These are phyloP conservation scores for Trichopus zeylanicus DNA, from an alignment of 116 monocot species.

Conservation along the genomic window DNA sequence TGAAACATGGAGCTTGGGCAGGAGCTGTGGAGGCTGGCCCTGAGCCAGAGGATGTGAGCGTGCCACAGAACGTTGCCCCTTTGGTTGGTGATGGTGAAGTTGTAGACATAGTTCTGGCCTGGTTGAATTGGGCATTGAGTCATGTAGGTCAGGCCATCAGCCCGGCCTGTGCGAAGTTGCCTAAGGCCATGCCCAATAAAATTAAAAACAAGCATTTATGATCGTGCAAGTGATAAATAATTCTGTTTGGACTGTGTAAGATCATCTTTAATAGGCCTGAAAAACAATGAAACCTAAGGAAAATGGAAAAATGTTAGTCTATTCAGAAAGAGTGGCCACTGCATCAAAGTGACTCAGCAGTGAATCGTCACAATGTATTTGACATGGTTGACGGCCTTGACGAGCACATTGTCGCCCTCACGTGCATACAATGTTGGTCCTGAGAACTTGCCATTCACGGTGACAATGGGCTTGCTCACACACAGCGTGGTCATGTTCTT, in stretches of 20 bases:
- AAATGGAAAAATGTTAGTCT: too few relatives aligned
- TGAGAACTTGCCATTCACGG: slow-evolving; percentile 43
- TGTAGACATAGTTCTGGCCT: slow-evolving; percentile 34
- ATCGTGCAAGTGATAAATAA: too few relatives aligned
- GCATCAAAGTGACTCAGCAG: too few relatives aligned
- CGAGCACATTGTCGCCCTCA: slow-evolving; percentile 45
- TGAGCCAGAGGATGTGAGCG: slow-evolving; percentile 48
- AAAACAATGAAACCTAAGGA: too few relatives aligned
- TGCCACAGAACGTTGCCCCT: slow-evolving; percentile 46
- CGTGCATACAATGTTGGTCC: slow-evolving; percentile 42
- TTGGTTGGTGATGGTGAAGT: slow-evolving; percentile 41
- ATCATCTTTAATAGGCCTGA: too few relatives aligned
- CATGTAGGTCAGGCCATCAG: slow-evolving; percentile 49
- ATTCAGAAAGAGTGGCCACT: too few relatives aligned
- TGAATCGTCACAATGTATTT: slow-evolving; percentile 46
- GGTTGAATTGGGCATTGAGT: slow-evolving; percentile 47
- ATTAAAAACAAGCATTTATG: too few relatives aligned
- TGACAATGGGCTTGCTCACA: slow-evolving; percentile 38
- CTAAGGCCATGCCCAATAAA: slow-evolving; percentile 35
- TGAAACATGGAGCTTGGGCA: slow-evolving; percentile 30
- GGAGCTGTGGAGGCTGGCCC: slow-evolving; percentile 44
- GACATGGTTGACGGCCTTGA: slow-evolving; percentile 40
- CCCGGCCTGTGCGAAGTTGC: slow-evolving; percentile 38
- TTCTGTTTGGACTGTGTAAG: too few relatives aligned
- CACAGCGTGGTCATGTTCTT: slow-evolving; percentile 33